A percentile compares a stretch with the other conserved stretches of the same genome.
Conservation (phyloP, 306 rosid species). For the Abrus precatorius region DNA sequence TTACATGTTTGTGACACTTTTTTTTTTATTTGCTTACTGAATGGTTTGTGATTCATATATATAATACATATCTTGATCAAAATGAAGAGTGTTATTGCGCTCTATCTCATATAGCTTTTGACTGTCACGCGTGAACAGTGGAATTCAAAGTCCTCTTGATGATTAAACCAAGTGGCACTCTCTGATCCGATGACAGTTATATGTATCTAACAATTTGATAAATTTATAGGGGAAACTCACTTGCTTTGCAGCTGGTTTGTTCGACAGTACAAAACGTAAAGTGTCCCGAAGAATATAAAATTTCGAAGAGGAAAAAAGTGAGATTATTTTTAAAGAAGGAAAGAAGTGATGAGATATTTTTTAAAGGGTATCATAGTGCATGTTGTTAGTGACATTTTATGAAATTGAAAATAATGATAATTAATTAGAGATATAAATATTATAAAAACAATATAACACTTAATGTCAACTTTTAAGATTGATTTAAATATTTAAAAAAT, state of each 20-base stretch:
- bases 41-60: slow-evolving; percentile 47
- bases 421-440: too few species aligned
- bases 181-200: slow-evolving; percentile 54
- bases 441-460: too few species aligned
- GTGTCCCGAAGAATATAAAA: slow-evolving; percentile 35
- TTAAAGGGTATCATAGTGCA: not conserved
- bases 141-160: slow-evolving; percentile 42
- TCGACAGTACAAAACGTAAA: slow-evolving; percentile 24
- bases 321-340: not conserved
- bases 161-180: slow-evolving; percentile 60
- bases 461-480: too few species aligned
- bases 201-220: slow-evolving; percentile 52
- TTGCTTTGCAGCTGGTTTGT: slow-evolving; percentile 32
- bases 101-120: slow-evolving; percentile 72
- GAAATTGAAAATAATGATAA: too few species aligned
- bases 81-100: slow-evolving; percentile 61
- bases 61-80: slow-evolving; percentile 27
- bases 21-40: not conserved
- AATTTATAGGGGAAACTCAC: slow-evolving; percentile 1
- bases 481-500: too few species aligned
- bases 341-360: not conserved
- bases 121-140: slow-evolving; percentile 68
- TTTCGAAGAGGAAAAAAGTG: not conserved
- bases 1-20: not conserved
- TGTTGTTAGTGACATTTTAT: not conserved